These are phyloP conservation scores for Typha latifolia DNA, from an alignment of 176 grass and related monocot species.

Conservation along the genomic window DNA sequence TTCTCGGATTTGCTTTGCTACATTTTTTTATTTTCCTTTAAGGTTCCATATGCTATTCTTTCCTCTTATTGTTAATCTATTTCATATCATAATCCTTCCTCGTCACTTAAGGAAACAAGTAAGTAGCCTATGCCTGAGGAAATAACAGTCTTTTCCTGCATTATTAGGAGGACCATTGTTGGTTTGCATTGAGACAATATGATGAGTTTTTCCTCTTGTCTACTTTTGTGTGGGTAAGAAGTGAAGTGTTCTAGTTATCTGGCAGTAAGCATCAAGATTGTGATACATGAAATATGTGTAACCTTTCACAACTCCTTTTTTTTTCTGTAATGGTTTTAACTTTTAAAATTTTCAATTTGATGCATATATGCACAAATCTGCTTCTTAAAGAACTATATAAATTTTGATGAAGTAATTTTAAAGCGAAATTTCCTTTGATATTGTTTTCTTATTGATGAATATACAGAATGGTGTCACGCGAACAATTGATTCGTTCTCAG, in stretches of 20 bases:
- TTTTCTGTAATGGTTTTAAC: neutral
- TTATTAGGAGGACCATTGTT: neutral
- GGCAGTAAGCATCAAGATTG: no score
- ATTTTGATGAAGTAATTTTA: neutral
- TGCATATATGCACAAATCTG: neutral
- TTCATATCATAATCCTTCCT: conserved; percentile 3
- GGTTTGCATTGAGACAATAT: neutral
- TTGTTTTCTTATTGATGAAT: conserved; percentile 24
- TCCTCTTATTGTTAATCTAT: conserved; percentile 14
- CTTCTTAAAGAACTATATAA: neutral
- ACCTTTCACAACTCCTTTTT: no score
- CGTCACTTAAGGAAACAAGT: neutral
- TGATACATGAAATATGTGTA: no score
- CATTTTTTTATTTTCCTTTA: conserved; percentile 18
- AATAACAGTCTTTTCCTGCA: neutral
- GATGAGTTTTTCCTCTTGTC: neutral
- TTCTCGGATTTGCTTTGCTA: conserved; percentile 1
- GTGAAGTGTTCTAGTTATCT: no score
- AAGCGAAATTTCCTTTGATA: neutral
- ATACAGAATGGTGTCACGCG: conserved; percentile 57
- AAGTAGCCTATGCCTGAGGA: neutral
- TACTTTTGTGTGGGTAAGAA: neutral
- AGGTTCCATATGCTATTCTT: conserved; percentile 6
- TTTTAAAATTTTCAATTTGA: neutral
- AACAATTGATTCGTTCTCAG: conserved; percentile 49